Base-by-base conservation (phyloP, 306 rosid genomes). In the Corylus heterophylla region DNA sequence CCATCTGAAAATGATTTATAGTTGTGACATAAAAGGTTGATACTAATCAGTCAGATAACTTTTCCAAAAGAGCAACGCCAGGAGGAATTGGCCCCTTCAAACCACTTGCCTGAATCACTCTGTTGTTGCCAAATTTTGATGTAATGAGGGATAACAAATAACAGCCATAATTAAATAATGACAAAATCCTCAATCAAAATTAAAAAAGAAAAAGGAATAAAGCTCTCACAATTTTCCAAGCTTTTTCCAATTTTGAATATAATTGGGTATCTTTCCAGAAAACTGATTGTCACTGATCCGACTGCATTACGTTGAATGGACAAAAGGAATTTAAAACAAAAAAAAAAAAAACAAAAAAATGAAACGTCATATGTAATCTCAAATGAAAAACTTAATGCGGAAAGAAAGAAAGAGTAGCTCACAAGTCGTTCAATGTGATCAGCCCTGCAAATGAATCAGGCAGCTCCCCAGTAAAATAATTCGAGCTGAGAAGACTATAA, bases 41-140 rank as follows among this genome's bases (percentile, higher is more conserved):
- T 48, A 86, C 98, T 66, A 59, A 94, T 97, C 92, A 37, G 78
- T 92, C 92, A n/a, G 70, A 61, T 74, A 94, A 73, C 0, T 69
- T 81, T 20, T 68, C 17, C 80, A 90, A 83, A 44, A 4, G 50
- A 76, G 89, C 81, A 73, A 92, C 85, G 82, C 64, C 81, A 4
- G 81, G 55, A 82, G 97, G 97, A 88, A 92, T 88, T 63, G 96
- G 94, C 54, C 98, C 97, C 18, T 78, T 89, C 77, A 94, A 77
- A 68, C 98, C 97, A 79, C 94, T 89, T n/a, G 89, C 98, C 76
- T 89, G 88, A 74, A 92, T 88, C 22, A 31, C 76, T 17, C 98
- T 90, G 88, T 75, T 79, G 58, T 13, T 29, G 47, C 54, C 39
- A 50, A 80, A 76, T 72, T 77, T 4, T 39, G 64, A 62, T 8